Conservation (phyloP, 345 rosid species). For the Arabidopsis suecica region DNA sequence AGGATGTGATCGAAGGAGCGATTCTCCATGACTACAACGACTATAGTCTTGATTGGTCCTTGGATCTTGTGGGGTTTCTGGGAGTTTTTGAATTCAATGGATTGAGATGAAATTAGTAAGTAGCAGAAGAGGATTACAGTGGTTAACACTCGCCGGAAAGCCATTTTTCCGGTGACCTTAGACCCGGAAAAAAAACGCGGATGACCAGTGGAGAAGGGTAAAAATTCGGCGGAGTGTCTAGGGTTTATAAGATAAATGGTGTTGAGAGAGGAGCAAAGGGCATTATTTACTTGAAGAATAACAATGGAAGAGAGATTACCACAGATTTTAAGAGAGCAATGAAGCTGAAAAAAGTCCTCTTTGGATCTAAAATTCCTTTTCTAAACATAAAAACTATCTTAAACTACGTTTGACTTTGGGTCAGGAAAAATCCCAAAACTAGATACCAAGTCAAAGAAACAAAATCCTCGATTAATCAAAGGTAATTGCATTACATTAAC, state of each 20-base stretch:
- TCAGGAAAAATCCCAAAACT: neutral
- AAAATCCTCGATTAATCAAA: no score
- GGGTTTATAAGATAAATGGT: neutral
- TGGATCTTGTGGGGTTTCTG: slow-evolving; percentile 55
- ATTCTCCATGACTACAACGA: slow-evolving; percentile 93
- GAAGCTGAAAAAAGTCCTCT: neutral
- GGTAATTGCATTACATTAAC: neutral
- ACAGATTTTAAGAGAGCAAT: neutral
- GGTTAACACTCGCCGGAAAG: slow-evolving; percentile 48
- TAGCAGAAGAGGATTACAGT: slow-evolving; percentile 49
- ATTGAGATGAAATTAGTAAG: slow-evolving; percentile 63
- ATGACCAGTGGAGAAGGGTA: neutral
- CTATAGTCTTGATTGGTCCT: slow-evolving; percentile 94
- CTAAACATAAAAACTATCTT: neutral
- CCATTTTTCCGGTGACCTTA: slow-evolving; percentile 46
- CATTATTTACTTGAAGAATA: slow-evolving; percentile 14
- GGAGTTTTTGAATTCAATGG: slow-evolving; percentile 46
- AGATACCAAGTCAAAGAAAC: no score
- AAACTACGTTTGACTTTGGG: slow-evolving; percentile 18
- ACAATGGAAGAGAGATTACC: slow-evolving; percentile 23
- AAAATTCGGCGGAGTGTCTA: neutral
- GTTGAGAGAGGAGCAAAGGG: slow-evolving; percentile 11
- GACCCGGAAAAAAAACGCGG: neutral
- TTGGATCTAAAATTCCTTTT: neutral
- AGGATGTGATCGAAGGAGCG: slow-evolving; percentile 94